Evolutionary conservation across 805 yeast genomes (phyloP).

Genomic region (Metschnikowia borealis): DNA sequence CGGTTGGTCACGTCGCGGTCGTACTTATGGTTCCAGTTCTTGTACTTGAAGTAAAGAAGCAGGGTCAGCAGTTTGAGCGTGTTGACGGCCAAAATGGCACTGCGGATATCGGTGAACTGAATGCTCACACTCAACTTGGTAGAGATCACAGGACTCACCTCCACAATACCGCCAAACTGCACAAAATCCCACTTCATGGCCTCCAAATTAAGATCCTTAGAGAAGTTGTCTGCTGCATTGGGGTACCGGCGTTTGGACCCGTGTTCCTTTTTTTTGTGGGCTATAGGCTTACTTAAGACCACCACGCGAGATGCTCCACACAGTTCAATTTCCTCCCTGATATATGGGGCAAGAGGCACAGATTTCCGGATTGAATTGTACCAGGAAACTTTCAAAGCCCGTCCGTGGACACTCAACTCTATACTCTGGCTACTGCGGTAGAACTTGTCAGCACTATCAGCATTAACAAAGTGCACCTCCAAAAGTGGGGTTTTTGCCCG

Average conservation of each 20-base stretch:
- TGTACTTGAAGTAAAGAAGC: conserved; percentile 35
- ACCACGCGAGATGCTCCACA: conserved; percentile 55
- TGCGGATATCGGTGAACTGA: conserved; percentile 52
- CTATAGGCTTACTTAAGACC: conserved; percentile 29
- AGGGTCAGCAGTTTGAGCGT: conserved; percentile 12
- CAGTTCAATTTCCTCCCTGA: conserved; percentile 30
- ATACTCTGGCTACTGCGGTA: conserved; percentile 44
- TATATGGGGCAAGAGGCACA: conserved; percentile 21
- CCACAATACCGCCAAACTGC: conserved; percentile 56
- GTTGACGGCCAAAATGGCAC: conserved; percentile 55
- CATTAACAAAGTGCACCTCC: conserved; percentile 50
- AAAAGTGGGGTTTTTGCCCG: conserved; percentile 20
- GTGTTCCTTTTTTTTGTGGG: not conserved
- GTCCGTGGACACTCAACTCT: conserved; percentile 57
- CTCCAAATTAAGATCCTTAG: conserved; percentile 41
- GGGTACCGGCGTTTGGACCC: conserved; percentile 30
- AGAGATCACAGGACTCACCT: conserved; percentile 63
- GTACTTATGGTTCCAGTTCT: conserved; percentile 61
- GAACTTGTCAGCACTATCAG: conserved; percentile 53
- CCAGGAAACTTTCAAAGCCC: conserved; percentile 47
- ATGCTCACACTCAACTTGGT: conserved; percentile 58
- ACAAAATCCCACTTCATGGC: conserved; percentile 48
- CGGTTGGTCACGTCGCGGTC: conserved; percentile 64
- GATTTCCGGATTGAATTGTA: conserved; percentile 18
- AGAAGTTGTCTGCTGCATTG: conserved; percentile 39